These are phyloP conservation scores for Melianthus villosus DNA, from an alignment of 441 rosid genomes.

Conservation along the genomic window DNA sequence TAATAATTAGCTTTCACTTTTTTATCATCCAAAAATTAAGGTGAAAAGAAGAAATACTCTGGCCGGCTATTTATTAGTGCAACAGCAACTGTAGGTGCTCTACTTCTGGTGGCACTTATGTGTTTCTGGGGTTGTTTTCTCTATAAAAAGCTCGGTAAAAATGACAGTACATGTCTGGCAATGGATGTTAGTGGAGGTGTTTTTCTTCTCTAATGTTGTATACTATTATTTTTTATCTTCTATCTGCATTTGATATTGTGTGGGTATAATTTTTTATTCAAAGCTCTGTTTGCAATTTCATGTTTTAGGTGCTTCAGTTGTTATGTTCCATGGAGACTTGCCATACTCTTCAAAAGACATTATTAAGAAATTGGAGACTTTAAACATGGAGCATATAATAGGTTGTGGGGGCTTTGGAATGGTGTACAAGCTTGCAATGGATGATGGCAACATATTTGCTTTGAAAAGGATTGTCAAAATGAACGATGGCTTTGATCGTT, in stretches of 20 bases:
- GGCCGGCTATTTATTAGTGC: slow-evolving; percentile 77
- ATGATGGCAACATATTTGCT: slow-evolving; percentile 85
- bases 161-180: slow-evolving; percentile 58
- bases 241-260: background rate
- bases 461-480: slow-evolving; percentile 73
- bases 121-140: slow-evolving; percentile 99
- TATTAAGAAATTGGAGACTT: slow-evolving; percentile 63
- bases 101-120: slow-evolving; percentile 96
- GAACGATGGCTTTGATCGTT: slow-evolving; percentile 88
- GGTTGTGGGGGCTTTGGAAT: slow-evolving; percentile 94
- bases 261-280: too few species aligned
- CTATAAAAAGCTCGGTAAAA: slow-evolving; percentile 86
- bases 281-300: slow-evolving; percentile 2
- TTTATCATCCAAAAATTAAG: slow-evolving; percentile 43
- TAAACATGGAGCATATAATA: slow-evolving; percentile 72
- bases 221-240: background rate
- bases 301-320: slow-evolving; percentile 77
- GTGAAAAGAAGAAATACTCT: slow-evolving; percentile 53
- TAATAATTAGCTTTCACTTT: too few species aligned
- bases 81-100: slow-evolving; percentile 82
- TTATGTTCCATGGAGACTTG: slow-evolving; percentile 95
- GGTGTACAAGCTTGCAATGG: slow-evolving; percentile 90
- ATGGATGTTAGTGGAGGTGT: slow-evolving; percentile 82
- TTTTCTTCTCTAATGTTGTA: slow-evolving; percentile 2
- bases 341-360: slow-evolving; percentile 92